phyloP scores from a whole-genome alignment of 495 filamentous ascomycete genomes.

The Extremus antarcticus region DNA sequence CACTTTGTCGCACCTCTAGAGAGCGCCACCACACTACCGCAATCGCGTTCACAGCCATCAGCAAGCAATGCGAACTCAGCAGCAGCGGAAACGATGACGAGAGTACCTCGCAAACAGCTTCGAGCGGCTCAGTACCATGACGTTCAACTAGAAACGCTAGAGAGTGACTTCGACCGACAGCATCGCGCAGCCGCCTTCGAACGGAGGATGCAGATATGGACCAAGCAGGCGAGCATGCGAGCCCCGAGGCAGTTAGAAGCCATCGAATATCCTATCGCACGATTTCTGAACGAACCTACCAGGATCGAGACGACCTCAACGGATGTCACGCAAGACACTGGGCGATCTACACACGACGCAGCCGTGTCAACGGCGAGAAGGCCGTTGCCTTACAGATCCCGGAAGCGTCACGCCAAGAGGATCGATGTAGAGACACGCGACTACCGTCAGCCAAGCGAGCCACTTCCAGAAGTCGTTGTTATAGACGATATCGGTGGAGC shows the following conservation, averaged over 20 bases:
- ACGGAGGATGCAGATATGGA: conserved; percentile 13
- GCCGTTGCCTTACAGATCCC: conserved; percentile 13
- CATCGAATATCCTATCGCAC: conserved; percentile 3
- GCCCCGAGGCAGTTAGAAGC: neutral
- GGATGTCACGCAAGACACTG: too few species aligned
- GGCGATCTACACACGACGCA: too few species aligned
- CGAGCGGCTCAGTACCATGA: neutral
- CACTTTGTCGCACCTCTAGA: neutral
- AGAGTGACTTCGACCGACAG: conserved; percentile 17
- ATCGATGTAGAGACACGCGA: conserved; percentile 25
- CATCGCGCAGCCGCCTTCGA: conserved; percentile 26
- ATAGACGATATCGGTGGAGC: conserved; percentile 10
- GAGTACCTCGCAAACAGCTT: neutral
- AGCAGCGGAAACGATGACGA: too few species aligned
- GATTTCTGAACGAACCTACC: conserved; percentile 2
- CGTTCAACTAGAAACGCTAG: conserved; percentile 29
- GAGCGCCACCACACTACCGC: too few species aligned
- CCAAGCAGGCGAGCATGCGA: conserved; percentile 12
- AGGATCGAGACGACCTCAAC: too few species aligned
- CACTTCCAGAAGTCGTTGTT: conserved; percentile 13
- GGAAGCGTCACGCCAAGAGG: conserved; percentile 22
- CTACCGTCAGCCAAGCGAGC: conserved; percentile 31
- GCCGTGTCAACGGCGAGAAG: too few species aligned
- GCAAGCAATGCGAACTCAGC: neutral
- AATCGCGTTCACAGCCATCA: too few species aligned